These are phyloP conservation scores for Pichia rugopelliculosa DNA, from an alignment of 805 yeast genomes.

Conservation along the genomic window DNA sequence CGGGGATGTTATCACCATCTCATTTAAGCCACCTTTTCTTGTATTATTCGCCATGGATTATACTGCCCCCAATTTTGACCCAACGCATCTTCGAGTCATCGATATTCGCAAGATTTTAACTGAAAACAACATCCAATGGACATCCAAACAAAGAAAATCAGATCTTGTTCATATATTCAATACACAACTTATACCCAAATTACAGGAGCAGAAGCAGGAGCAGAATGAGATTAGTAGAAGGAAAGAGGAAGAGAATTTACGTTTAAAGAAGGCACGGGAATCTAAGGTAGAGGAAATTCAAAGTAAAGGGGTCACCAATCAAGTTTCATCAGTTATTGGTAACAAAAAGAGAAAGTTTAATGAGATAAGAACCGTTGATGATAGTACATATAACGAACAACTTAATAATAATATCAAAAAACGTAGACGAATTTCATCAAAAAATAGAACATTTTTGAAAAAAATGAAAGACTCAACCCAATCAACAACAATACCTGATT, in stretches of 20 bases:
- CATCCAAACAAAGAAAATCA: conserved; percentile 56
- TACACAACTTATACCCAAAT: conserved; percentile 7
- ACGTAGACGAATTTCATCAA: not conserved
- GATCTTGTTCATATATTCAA: conserved; percentile 36
- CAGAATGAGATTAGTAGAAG: not conserved
- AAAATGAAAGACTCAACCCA: not conserved
- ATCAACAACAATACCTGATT: conserved; percentile 11
- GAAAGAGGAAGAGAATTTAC: not conserved
- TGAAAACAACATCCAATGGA: conserved; percentile 45
- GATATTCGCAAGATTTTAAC: conserved; percentile 55
- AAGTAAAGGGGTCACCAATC: not conserved
- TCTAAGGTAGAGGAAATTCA: not conserved
- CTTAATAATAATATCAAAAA: not conserved
- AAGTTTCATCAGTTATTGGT: not conserved
- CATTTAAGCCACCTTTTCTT: not conserved
- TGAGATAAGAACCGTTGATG: not conserved
- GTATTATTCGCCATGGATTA: not conserved
- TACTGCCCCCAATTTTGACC: conserved; percentile 49
- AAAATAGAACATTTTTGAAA: not conserved
- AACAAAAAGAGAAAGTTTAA: not conserved
- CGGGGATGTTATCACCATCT: not conserved
- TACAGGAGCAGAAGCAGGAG: not conserved
- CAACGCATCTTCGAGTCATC: conserved; percentile 51
- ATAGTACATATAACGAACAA: not conserved
- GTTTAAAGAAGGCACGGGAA: not conserved